Conservation (phyloP, 805 yeast genomes). For the Candida odintsovae region DNA sequence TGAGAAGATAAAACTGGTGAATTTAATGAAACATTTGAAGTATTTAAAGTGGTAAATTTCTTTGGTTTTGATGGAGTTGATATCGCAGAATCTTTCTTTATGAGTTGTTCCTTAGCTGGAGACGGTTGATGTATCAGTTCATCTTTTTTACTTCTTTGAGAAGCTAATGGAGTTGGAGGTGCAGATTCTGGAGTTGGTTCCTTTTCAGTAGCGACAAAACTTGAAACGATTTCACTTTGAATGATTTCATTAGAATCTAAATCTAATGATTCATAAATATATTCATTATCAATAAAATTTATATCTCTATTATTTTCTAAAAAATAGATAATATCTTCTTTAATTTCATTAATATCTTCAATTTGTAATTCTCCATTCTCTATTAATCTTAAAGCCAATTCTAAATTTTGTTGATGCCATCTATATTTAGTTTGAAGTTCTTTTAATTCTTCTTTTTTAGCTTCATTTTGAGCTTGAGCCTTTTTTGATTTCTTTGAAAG, state of each 20-base stretch:
- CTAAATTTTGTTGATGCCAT: slow-evolving; percentile 75
- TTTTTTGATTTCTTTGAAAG: slow-evolving; percentile 53
- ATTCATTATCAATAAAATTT: slow-evolving; percentile 90
- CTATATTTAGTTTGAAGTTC: slow-evolving; percentile 64
- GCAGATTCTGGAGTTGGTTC: slow-evolving; percentile 4
- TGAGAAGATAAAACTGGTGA: slow-evolving; percentile 1
- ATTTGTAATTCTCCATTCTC: slow-evolving; percentile 79
- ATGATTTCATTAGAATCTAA: slow-evolving; percentile 51
- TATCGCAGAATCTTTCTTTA: slow-evolving; percentile 30
- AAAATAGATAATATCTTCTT: slow-evolving; percentile 87
- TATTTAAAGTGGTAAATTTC: slow-evolving; percentile 1
- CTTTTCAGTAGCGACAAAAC: slow-evolving; percentile 11
- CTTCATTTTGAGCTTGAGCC: slow-evolving; percentile 43
- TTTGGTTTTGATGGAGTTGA: slow-evolving; percentile 20
- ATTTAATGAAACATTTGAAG: slow-evolving; percentile 3
- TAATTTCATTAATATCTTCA: slow-evolving; percentile 65
- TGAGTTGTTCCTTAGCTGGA: neutral
- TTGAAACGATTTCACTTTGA: slow-evolving; percentile 42
- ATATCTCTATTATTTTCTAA: slow-evolving; percentile 89
- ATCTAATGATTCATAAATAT: slow-evolving; percentile 80
- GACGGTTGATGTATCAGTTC: neutral
- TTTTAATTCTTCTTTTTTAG: slow-evolving; percentile 56
- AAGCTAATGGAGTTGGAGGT: neutral
- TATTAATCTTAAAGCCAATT: slow-evolving; percentile 65
- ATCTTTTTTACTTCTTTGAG: neutral